Evolutionary conservation across 139 green algal genomes (phyloP), one percentile per base, ranked within the genome.

Genomic region (Chlorella sp.): DNA sequence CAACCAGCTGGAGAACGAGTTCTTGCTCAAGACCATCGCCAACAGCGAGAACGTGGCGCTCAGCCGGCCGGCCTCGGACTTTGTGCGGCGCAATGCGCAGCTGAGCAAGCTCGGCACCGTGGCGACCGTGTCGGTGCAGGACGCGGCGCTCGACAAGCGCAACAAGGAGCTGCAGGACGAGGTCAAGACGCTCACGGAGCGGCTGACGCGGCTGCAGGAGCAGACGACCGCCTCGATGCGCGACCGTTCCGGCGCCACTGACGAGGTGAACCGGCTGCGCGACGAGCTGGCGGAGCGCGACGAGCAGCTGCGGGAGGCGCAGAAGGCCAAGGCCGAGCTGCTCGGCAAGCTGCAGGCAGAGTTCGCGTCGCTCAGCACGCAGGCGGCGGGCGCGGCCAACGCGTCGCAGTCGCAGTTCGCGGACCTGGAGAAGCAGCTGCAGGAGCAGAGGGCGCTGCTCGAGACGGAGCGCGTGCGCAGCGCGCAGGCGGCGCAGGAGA

Each of bases 1-100:
- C 10, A 75, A 75, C 49, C 22, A 23, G 0, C 77, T 87, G 27
- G 81, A 87, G 74, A 87, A 83, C 61, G 77, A 83, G 59, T 74
- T 84, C 31, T 72, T 87, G 55, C 72, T 87, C 4, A 69, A 76
- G n/a, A 49, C 73, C 60, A 86, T 86, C 35, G 68, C 63, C 5
- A n/a, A 31, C 33, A 75, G 50, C 0, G 80, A 82, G 74, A 24
- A 32, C 10, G 72, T 67, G 0, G 80, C 80, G 35, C 71, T 86
- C 32, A 50, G 55, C 6, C 69, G 77, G 5, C 77, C 80, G 31
- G 76, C 76, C 5, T 77, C 73, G 23, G 75, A 81, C 67, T 86
- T 86, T 62, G 70, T 82, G 35, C 69, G 63, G 2, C 78, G 74
- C 42, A 84, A 84, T 34, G 50, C 35, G 33, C 49, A 67, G 31